Evolutionary conservation across 768 basidiomycete species (phyloP), one percentile per base, ranked within the genome.

Genomic region (Amyloporia xantha): DNA sequence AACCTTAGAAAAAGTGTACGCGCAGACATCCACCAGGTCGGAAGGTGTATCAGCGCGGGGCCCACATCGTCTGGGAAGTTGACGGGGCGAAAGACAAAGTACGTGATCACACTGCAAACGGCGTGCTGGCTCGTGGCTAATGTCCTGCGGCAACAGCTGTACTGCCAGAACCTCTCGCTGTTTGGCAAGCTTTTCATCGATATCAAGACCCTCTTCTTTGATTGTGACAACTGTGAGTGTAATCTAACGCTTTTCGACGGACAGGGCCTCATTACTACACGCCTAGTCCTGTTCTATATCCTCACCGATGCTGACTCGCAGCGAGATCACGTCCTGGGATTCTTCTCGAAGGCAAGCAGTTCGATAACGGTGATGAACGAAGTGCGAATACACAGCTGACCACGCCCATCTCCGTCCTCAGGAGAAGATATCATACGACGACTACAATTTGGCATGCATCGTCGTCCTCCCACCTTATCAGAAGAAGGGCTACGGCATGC

Each of bases 121-220:
- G n/a, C 25, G 25, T 19, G 33, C 12, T 39, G 10, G 7, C 30
- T 19, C 12, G 5, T 20, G 10, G n/a, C 23, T 41, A 11, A 38
- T 41, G 21, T 10, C 5, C 33, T 49, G 17, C 47, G 23, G 17
- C 33, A 13, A 2, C 62, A 97, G 95, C 75, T 97, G 4, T 98
- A 94, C 61, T 98, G 94, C 65, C 95, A 98, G 65, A 95, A 95
- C 60, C 71, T 99, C 25, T 87, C 92, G 15, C 74, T 98, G 5
- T 98, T 97, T 60, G 95, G 94, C 25, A 98, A 98, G 66, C 73
- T 98, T n/a, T 98, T 99, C 65, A 97, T 98, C 60, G 96, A 98
- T 59, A 86, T 94, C 54, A 99, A 99, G 68, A 95, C 94, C 10
- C 69, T 94, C 13, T 94, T 90, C 67, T 95, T 91, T 60, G 91